A percentile compares a stretch with the other conserved stretches of the same genome.
phyloP scores from a whole-genome alignment of 495 filamentous ascomycete genomes.

The Podospora sp. region DNA sequence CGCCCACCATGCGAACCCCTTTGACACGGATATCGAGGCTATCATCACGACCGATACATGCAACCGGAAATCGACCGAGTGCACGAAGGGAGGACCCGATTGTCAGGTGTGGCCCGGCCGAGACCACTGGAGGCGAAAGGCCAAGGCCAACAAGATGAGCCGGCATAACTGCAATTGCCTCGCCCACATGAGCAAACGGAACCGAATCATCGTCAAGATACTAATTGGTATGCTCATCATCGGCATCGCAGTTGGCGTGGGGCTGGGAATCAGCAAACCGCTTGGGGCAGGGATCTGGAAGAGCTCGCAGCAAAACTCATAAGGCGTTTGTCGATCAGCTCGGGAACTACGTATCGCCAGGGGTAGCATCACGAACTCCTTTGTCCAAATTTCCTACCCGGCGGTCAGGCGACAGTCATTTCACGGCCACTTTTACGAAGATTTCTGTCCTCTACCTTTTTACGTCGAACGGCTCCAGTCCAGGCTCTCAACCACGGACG shows the following conservation, averaged over 20 bases:
- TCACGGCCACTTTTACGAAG: neutral
- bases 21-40: conserved; percentile 53
- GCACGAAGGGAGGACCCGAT: conserved; percentile 39
- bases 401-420: neutral
- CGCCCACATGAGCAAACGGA: conserved; percentile 49
- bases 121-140: conserved; percentile 53
- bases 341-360: neutral
- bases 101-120: conserved; percentile 55
- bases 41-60: conserved; percentile 40
- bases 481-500: neutral
- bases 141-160: conserved; percentile 49
- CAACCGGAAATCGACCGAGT: conserved; percentile 37
- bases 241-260: conserved; percentile 50
- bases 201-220: conserved; percentile 48
- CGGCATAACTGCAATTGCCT: conserved; percentile 48
- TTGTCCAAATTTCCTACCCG: neutral
- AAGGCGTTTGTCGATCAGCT: neutral
- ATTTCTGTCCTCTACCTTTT: neutral
- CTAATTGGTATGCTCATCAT: conserved; percentile 47
- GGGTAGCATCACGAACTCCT: neutral
- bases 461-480: conserved; percentile 1
- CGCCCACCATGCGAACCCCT: conserved; percentile 41
- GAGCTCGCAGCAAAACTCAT: conserved; percentile 36
- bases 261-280: conserved; percentile 54
- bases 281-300: conserved; percentile 51